Evolutionary conservation across 2,329 filamentous ascomycete species (phyloP), one percentile per base, ranked within the genome.

Genomic region (Boeremia exigua): DNA sequence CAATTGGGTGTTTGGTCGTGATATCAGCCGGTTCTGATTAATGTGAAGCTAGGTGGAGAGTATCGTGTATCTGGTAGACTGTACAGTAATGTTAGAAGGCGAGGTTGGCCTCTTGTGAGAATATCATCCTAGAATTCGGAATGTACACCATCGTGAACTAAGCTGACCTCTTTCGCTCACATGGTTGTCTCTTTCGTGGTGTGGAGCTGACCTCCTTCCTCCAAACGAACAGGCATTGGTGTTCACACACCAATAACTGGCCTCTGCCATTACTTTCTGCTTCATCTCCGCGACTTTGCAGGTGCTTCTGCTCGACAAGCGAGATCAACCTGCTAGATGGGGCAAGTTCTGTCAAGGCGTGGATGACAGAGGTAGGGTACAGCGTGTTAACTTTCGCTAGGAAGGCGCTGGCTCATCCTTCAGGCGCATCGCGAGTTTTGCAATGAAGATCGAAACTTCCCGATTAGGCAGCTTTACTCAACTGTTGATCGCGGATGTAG

Each of bases 1-100:
- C 15, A 67, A 67, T 45, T 68, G 63, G 62, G 9, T 68, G 4
- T 67, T 67, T 53, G 62, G 63, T 34, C 56, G 65, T 38, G 63
- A 67, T 38, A 61, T 66, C 14, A 66, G 62, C 48, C 49, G 65
- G 14, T 66, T 68, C 25, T 68, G 45, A 56, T 23, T 7, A n/a
- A 19, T 9, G 8, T 10, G 11, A n/a, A 33, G 1, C 9, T 25
- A 4, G 9, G 8, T 32, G 14, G 19, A 23, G 19, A 23, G 19
- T 23, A 23, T 3, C 19, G 19, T 23, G 19, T 23, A 23, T 23
- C 5, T 23, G 19, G 5, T 17, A 29, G 32, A 37, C 32, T 46
- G 43, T 36, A 23, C 19, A 23, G 19, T 23, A 23, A 23, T 23
- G 5, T 19, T 14, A 14, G 34, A 25, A 39, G 19, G 14, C 19